Evolutionary conservation across 768 basidiomycete genomes (phyloP).

Genomic region (Auricularia heimuer): DNA sequence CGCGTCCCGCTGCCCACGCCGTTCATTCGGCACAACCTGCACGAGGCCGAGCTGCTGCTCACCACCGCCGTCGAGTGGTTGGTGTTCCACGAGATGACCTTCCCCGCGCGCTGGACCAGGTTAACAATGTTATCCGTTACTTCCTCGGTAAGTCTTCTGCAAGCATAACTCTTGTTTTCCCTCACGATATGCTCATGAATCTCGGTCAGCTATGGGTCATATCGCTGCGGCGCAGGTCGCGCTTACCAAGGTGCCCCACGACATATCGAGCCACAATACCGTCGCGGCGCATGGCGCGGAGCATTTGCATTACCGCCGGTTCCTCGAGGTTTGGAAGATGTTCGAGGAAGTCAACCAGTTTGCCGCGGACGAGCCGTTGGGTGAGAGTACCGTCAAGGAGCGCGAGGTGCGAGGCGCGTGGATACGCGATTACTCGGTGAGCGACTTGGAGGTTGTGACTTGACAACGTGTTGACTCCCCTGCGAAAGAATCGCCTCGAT

Average conservation of each 20-base stretch:
- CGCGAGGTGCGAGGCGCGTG: conserved; percentile 47
- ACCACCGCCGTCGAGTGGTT: conserved; percentile 93
- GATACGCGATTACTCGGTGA: conserved; percentile 56
- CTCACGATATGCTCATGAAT: not conserved
- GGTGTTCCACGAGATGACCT: conserved; percentile 63
- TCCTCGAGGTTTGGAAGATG: conserved; percentile 57
- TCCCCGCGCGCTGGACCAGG: conserved; percentile 72
- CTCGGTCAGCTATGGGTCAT: conserved; percentile 55
- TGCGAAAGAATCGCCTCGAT: conserved; percentile 35
- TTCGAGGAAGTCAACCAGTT: conserved; percentile 8
- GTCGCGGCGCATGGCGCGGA: conserved; percentile 22
- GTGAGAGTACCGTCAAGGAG: conserved; percentile 48
- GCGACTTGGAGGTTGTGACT: conserved; percentile 8
- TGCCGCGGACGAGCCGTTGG: conserved; percentile 13
- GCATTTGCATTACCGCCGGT: conserved; percentile 69
- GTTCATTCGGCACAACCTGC: conserved; percentile 18
- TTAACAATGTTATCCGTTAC: conserved; percentile 80
- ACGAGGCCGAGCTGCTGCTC: conserved; percentile 49
- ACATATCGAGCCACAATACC: conserved; percentile 33
- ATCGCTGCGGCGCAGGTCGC: conserved; percentile 55
- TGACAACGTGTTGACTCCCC: not conserved
- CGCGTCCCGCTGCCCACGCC: not conserved
- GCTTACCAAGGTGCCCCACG: conserved; percentile 50
- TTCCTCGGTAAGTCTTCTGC: conserved; percentile 61
- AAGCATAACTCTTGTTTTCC: not conserved